These are phyloP conservation scores for Trichoderma virens DNA, from an alignment of 495 filamentous ascomycete species.

Conservation along the genomic window DNA sequence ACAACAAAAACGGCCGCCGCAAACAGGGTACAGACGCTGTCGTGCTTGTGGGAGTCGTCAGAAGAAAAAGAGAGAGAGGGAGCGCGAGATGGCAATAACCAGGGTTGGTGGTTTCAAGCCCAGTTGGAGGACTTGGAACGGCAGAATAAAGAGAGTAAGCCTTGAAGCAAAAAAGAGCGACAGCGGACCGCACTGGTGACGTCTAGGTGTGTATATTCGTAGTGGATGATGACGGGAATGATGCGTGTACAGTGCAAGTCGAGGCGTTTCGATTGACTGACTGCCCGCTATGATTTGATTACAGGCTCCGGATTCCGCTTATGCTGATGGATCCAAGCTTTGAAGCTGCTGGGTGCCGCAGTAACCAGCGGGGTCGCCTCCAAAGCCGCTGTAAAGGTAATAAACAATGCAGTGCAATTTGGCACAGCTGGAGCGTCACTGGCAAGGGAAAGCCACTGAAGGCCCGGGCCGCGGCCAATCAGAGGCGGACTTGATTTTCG, in stretches of 20 bases:
- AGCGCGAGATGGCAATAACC: not conserved
- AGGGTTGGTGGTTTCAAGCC: not conserved
- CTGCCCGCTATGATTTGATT: not conserved
- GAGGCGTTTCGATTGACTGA: not conserved
- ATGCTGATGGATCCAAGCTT: not conserved
- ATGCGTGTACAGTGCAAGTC: not conserved
- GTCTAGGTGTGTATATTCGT: not conserved
- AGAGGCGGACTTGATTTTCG: not conserved
- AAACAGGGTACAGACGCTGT: too few relatives aligned
- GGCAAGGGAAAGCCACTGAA: not conserved
- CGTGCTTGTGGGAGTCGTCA: not conserved
- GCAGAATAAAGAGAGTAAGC: not conserved
- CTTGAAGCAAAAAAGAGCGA: not conserved
- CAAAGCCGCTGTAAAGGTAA: conserved; percentile 9
- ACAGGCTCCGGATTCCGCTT: not conserved
- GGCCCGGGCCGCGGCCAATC: not conserved
- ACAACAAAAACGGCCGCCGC: not conserved
- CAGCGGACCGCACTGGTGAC: not conserved
- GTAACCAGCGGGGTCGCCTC: conserved; percentile 6
- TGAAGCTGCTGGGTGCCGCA: conserved; percentile 4
- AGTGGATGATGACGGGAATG: not conserved
- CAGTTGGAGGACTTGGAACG: not conserved
- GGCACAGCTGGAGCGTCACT: conserved; percentile 1
- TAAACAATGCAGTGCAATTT: not conserved
- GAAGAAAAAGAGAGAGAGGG: not conserved